Evolutionary conservation across 257 asterid genomes (phyloP), one percentile per base, ranked within the genome.

Genomic region (Euphrasia confusa): DNA sequence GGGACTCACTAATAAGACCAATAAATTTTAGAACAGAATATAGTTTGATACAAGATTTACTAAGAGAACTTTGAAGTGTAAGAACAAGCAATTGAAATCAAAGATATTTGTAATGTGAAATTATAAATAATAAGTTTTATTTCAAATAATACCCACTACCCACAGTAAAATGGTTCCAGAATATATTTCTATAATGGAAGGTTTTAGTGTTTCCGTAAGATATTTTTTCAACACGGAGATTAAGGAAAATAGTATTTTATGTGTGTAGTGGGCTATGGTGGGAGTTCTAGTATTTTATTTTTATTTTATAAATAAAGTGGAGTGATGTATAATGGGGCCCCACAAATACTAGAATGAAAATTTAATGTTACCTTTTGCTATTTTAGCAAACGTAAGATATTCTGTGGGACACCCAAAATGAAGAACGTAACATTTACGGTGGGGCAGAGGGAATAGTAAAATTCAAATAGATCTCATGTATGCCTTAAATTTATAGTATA

Each of bases 1-100:
- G 56, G 64, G 30, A 66, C 67, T 7, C 14, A 57, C 57, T 30
- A 45, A 60, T 62, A 24, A 74, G 75, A 62, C 42, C 63, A 71
- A 64, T 50, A 63, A 48, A 45, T 64, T 42, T 52, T 53, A n/a
- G 15, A 66, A 61, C 54, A 33, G 30, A 54, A 21, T 17, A 48
- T 4, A 5, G 39, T 33, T 7, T 33, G 7, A 67, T 21, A 68
- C 13, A 32, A 55, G 24, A n/a, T 56, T 33, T 32, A 53, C 15
- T 42, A 30, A 44, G 53, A 63, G 68, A 64, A 63, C 14, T 13
- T 15, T 10, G 17, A 64, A 14, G 24, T 28, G 39, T 30, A 53
- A 60, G 58, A 61, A 49, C 65, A 44, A n/a, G 14, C 54, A 13
- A 48, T 48, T 26, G 32, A 30, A 72, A 37, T 13, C 54, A 27